Conservation (phyloP, 2,329 filamentous ascomycete species). For the Fusarium kyushuense region DNA sequence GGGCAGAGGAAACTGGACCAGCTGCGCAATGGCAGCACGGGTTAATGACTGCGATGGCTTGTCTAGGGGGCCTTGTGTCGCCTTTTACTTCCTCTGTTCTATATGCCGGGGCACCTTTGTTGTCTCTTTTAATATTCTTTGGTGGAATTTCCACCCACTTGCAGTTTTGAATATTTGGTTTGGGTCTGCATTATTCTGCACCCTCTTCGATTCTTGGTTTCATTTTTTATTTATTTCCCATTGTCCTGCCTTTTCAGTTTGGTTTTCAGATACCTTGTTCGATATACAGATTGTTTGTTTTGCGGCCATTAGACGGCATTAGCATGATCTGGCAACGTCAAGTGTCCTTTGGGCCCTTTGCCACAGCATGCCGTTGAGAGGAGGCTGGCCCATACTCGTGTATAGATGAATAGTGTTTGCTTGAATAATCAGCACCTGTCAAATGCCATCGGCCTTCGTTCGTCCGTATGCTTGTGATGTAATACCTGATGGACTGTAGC, state of each 20-base stretch:
- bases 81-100: constrained; percentile 57
- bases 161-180: constrained; percentile 32
- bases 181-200: constrained; percentile 37
- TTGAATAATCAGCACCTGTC: constrained; percentile 51
- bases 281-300: constrained; percentile 61
- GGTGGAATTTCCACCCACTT: constrained; percentile 21
- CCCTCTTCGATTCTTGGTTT: constrained; percentile 44
- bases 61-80: constrained; percentile 61
- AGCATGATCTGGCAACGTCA: constrained; percentile 36
- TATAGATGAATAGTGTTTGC: constrained; percentile 53
- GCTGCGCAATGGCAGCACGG: constrained; percentile 52
- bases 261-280: constrained; percentile 70
- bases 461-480: background rate
- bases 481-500: background rate
- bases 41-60: constrained; percentile 64
- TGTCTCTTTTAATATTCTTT: constrained; percentile 50
- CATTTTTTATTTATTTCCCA: constrained; percentile 39
- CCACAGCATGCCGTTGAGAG: constrained; percentile 40
- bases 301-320: constrained; percentile 45
- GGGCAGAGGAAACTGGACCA: constrained; percentile 50
- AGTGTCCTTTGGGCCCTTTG: constrained; percentile 17
- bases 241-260: constrained; percentile 41
- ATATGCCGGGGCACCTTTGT: constrained; percentile 56
- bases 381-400: constrained; percentile 51
- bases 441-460: constrained; percentile 11